phyloP scores from a whole-genome alignment of 106 monocot genomes.

The Allium cepa region DNA sequence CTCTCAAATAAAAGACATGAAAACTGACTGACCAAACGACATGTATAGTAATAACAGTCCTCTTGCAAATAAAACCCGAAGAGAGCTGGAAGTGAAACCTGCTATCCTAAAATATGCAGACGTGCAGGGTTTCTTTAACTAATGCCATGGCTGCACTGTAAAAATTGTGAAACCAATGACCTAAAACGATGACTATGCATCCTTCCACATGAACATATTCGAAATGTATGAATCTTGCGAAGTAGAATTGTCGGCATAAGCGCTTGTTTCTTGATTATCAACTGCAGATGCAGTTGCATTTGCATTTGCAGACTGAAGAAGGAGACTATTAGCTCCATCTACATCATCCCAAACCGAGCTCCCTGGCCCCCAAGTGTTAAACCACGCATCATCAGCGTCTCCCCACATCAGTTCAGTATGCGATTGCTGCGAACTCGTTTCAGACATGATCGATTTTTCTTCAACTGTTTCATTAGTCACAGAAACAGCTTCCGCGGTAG shows the following conservation, averaged over 20 bases:
- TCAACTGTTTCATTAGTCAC: neutral
- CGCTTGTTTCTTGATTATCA: neutral
- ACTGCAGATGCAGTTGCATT: neutral
- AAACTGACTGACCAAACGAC: too few species aligned
- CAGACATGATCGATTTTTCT: neutral
- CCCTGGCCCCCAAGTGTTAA: constrained; percentile 74
- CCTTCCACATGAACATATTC: constrained; percentile 46
- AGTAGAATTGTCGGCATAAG: neutral
- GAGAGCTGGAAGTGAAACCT: neutral
- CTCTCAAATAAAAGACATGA: too few species aligned
- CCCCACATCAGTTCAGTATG: constrained; percentile 24
- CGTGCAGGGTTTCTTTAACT: constrained; percentile 8
- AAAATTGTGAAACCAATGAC: constrained; percentile 8
- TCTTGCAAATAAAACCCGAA: neutral
- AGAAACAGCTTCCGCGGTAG: neutral
- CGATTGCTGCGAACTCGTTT: neutral
- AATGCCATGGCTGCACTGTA: constrained; percentile 6
- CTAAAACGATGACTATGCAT: neutral
- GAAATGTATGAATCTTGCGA: neutral
- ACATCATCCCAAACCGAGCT: constrained; percentile 87
- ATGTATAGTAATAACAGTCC: too few species aligned
- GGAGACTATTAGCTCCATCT: constrained; percentile 56
- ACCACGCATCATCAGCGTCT: constrained; percentile 56
- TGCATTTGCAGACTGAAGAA: constrained; percentile 38
- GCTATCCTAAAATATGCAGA: constrained; percentile 27